phyloP scores from a whole-genome alignment of 1,284 basidiomycete genomes.

The Moesziomyces sp. region DNA sequence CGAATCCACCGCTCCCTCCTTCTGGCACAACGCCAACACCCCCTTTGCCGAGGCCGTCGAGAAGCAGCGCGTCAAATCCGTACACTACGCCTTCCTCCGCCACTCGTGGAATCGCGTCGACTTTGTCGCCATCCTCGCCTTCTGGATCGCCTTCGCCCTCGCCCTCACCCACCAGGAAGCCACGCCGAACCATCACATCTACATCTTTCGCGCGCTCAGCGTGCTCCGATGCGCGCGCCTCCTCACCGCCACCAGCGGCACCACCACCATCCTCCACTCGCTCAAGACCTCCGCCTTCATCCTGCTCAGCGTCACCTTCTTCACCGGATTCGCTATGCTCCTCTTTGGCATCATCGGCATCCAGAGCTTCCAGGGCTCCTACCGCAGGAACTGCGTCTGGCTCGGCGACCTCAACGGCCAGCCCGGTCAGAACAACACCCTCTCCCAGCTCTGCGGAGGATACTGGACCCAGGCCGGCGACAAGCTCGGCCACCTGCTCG shows the following conservation, averaged over 20 bases:
- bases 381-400: slow-evolving; percentile 65
- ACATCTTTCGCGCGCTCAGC: slow-evolving; percentile 88
- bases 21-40: slow-evolving; percentile 42
- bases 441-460: slow-evolving; percentile 63
- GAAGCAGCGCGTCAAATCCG: slow-evolving; percentile 66
- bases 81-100: slow-evolving; percentile 77
- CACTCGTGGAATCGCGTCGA: slow-evolving; percentile 96
- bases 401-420: slow-evolving; percentile 53
- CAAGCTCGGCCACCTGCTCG: slow-evolving; percentile 25
- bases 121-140: slow-evolving; percentile 81
- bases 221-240: slow-evolving; percentile 86
- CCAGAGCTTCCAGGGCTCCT: slow-evolving; percentile 66
- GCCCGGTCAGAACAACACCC: slow-evolving; percentile 53
- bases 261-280: slow-evolving; percentile 91
- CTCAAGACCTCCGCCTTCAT: slow-evolving; percentile 90
- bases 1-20: slow-evolving; percentile 31
- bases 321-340: slow-evolving; percentile 88
- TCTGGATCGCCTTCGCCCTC: slow-evolving; percentile 81
- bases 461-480: slow-evolving; percentile 32
- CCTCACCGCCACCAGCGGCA: slow-evolving; percentile 88
- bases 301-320: slow-evolving; percentile 87
- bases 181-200: slow-evolving; percentile 77
- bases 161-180: slow-evolving; percentile 77
- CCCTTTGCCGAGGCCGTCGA: slow-evolving; percentile 71
- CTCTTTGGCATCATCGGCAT: slow-evolving; percentile 76